These are phyloP conservation scores for Candida cerambycidarum DNA, from an alignment of 805 yeast species.

Conservation along the genomic window DNA sequence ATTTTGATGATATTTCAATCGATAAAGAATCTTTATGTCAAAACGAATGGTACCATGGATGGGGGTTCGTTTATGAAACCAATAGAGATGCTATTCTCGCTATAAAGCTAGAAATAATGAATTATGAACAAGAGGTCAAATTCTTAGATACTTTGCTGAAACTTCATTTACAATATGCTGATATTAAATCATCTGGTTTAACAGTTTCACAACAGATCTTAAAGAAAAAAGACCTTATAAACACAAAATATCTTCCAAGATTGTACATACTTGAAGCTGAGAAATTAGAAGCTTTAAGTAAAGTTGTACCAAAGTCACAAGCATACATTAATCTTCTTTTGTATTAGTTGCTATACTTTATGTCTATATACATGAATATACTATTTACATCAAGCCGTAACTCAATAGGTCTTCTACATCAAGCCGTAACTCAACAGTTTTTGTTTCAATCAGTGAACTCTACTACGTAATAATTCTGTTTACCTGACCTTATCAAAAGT, in stretches of 20 bases:
- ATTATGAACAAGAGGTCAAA: conserved; percentile 14
- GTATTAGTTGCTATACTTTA: conserved; percentile 8
- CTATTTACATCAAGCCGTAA: no score
- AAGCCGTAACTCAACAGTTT: no score
- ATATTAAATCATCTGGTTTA: background rate
- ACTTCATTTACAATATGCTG: conserved; percentile 10
- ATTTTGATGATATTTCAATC: conserved; percentile 8
- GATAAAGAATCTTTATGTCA: background rate
- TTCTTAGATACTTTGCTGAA: conserved; percentile 12
- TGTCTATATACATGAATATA: background rate
- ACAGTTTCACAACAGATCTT: conserved; percentile 11
- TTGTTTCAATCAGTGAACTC: conserved; percentile 26
- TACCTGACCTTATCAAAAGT: conserved; percentile 72
- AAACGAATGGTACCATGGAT: conserved; percentile 16
- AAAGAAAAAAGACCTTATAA: conserved; percentile 11
- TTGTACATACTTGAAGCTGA: conserved; percentile 1
- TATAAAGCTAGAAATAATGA: conserved; percentile 13
- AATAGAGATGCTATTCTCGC: conserved; percentile 15
- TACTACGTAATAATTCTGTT: conserved; percentile 62
- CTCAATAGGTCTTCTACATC: no score
- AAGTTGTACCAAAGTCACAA: conserved; percentile 9
- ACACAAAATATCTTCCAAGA: conserved; percentile 11
- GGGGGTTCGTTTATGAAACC: conserved; percentile 18
- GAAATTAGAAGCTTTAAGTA: conserved; percentile 8
- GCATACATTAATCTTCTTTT: conserved; percentile 12